Evolutionary conservation across 345 rosid species (phyloP).

Genomic region (Psidium guajava): DNA sequence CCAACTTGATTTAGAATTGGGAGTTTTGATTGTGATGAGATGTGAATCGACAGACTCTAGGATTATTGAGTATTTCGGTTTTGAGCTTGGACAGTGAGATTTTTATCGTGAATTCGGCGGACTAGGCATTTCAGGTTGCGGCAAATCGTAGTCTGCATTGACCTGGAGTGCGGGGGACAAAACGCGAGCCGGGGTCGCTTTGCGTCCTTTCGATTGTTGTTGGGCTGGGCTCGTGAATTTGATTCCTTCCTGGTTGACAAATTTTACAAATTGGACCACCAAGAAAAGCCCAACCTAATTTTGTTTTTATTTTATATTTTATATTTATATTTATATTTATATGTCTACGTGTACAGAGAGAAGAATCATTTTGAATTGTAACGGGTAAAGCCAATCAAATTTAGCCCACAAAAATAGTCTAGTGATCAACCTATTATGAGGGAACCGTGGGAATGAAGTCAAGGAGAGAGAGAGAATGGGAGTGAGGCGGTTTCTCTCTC

Average conservation of each 20-base stretch:
- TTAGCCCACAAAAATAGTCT: neutral
- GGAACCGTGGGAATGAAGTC: no score
- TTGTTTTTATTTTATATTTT: fast-evolving
- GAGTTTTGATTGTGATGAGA: no score
- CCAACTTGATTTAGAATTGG: no score
- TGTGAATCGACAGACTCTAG: no score
- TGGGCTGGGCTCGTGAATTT: neutral
- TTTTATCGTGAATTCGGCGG: no score
- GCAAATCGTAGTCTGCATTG: no score
- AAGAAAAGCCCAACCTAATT: neutral
- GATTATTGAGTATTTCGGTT: no score
- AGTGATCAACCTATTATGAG: neutral
- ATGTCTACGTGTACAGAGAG: neutral
- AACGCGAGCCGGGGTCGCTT: neutral
- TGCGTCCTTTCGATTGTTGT: neutral
- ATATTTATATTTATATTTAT: fast-evolving
- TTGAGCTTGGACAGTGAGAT: no score
- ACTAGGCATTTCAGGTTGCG: no score
- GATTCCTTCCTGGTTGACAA: neutral
- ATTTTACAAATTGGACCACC: neutral
- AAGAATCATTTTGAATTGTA: neutral
- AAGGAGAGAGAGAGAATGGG: no score
- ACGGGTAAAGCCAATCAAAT: neutral
- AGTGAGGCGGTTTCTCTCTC: no score
- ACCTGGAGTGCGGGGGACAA: neutral